Conservation (phyloP, 2,329 filamentous ascomycete species). For the Calonectria ilicicola region DNA sequence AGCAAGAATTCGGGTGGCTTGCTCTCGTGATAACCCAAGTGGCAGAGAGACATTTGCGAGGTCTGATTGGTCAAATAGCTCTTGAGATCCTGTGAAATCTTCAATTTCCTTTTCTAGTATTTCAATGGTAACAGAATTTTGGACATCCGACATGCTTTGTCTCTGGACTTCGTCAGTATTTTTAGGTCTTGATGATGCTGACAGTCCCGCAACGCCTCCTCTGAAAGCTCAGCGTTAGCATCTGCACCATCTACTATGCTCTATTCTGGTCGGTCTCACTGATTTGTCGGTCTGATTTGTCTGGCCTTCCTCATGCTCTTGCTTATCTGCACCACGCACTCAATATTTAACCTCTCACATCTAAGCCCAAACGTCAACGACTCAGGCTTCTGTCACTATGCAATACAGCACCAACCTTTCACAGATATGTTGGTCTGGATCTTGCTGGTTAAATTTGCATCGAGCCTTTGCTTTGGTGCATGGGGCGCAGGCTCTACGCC, state of each 20-base stretch:
- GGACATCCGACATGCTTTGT: not conserved
- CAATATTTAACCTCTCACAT: constrained; percentile 43
- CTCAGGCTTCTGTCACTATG: not conserved
- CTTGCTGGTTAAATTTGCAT: constrained; percentile 43
- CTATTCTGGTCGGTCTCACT: constrained; percentile 34
- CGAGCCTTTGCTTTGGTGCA: constrained; percentile 45
- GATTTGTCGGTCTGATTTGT: constrained; percentile 42
- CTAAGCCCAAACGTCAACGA: constrained; percentile 11
- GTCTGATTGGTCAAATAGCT: not conserved
- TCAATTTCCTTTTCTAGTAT: not conserved
- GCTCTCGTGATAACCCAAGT: constrained; percentile 53
- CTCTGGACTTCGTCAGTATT: not conserved
- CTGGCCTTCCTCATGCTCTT: constrained; percentile 47
- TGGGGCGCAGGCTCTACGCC: constrained; percentile 45
- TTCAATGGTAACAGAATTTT: not conserved
- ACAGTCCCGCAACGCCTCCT: not conserved
- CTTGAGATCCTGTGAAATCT: not conserved
- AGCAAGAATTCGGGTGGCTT: constrained; percentile 49
- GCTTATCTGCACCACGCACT: constrained; percentile 45
- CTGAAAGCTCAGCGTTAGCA: not conserved
- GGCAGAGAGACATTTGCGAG: constrained; percentile 33
- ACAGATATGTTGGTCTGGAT: constrained; percentile 39
- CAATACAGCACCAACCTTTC: constrained; percentile 38
- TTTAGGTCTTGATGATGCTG: not conserved
- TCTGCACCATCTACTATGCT: not conserved